Conservation (phyloP, 2,329 filamentous ascomycete species). For the Xylaria sp. region DNA sequence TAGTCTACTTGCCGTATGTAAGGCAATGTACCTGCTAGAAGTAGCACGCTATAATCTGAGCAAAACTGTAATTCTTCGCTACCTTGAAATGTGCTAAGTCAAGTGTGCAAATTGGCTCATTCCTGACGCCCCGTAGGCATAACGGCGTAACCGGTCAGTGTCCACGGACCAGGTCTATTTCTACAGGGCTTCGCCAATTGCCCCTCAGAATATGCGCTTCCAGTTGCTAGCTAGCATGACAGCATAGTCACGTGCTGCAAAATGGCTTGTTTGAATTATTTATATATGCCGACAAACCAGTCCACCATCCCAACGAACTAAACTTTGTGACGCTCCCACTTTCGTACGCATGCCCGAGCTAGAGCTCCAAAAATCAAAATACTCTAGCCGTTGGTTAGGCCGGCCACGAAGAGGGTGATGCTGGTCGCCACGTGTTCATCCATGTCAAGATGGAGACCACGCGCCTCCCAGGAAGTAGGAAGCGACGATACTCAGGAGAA, state of each 20-base stretch:
- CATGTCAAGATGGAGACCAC: conserved; percentile 22
- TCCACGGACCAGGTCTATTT: not conserved
- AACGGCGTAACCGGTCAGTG: not conserved
- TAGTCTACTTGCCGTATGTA: conserved; percentile 8
- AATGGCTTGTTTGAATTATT: not conserved
- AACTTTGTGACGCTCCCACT: not conserved
- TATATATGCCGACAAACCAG: not conserved
- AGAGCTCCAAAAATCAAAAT: not conserved
- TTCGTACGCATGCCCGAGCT: not conserved
- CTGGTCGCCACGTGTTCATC: not conserved
- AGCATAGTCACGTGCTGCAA: conserved; percentile 20
- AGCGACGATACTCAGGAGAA: conserved; percentile 44
- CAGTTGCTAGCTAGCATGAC: not conserved
- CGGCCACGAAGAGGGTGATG: not conserved
- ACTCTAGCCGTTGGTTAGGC: not conserved
- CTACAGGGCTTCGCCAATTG: too few relatives aligned
- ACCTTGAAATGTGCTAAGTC: too few relatives aligned
- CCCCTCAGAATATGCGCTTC: not conserved
- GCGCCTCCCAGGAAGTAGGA: conserved; percentile 34
- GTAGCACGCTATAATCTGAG: not conserved
- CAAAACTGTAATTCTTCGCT: conserved; percentile 17
- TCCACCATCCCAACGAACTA: not conserved
- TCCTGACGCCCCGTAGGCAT: not conserved
- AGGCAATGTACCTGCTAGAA: conserved; percentile 5
- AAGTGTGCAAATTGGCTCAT: not conserved